A percentile compares a stretch with the other conserved stretches of the same genome.
Evolutionary conservation across 2,329 filamentous ascomycete genomes (phyloP).

Genomic region (Zymoseptoria crescenta): DNA sequence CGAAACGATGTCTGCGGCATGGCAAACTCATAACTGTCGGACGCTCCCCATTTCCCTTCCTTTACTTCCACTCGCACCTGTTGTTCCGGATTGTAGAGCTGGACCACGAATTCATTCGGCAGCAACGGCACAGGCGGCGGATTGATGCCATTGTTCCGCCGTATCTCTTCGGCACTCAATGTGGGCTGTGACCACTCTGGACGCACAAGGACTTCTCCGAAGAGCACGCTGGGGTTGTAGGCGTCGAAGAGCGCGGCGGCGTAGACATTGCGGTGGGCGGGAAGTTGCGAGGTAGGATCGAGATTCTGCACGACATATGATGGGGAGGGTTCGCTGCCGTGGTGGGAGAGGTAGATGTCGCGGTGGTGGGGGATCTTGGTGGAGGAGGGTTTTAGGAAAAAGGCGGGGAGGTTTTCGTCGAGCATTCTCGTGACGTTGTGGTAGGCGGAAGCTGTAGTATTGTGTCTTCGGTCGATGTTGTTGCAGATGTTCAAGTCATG

Average conservation of each 20-base stretch:
- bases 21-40: constrained; percentile 82
- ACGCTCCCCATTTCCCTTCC: constrained; percentile 70
- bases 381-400: constrained; percentile 50
- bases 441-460: not conserved
- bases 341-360: constrained; percentile 52
- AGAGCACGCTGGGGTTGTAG: constrained; percentile 71
- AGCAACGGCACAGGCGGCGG: constrained; percentile 63
- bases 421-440: constrained; percentile 7
- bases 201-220: constrained; percentile 73
- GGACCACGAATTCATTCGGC: constrained; percentile 71
- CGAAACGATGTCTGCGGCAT: constrained; percentile 81
- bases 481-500: not conserved
- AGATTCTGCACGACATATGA: constrained; percentile 74
- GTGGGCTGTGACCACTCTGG: constrained; percentile 81
- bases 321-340: constrained; percentile 71
- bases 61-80: constrained; percentile 63
- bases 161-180: constrained; percentile 71
- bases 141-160: constrained; percentile 57
- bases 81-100: constrained; percentile 92
- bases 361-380: constrained; percentile 46
- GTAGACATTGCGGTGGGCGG: constrained; percentile 72
- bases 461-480: not conserved
- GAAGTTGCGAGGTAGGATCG: constrained; percentile 54
- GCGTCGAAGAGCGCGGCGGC: constrained; percentile 79
- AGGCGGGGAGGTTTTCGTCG: constrained; percentile 62